A percentile compares a stretch with the other conserved stretches of the same genome.
Conservation (phyloP, 352 stramenopile species). For the Phytophthora pseudosyringae region DNA sequence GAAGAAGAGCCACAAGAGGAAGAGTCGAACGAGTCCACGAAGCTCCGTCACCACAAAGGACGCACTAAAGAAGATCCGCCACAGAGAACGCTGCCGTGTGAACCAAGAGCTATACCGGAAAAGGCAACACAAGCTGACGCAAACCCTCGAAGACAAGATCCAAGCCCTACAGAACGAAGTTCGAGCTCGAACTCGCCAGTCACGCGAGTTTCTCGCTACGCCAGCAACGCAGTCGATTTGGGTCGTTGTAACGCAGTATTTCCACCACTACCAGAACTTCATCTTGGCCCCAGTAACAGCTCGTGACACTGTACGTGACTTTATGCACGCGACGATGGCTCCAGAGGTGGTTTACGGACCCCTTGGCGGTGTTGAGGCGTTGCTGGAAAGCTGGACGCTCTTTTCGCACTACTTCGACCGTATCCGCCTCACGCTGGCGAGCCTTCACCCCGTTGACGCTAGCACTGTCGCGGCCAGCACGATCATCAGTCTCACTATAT, state of each 20-base stretch:
- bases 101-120: constrained; percentile 4
- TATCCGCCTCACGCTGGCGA: constrained; percentile 4
- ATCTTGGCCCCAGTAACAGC: neutral
- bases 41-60: no score
- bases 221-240: constrained; percentile 1
- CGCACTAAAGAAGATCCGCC: neutral
- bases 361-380: neutral
- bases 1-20: no score
- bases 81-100: constrained; percentile 1
- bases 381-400: neutral
- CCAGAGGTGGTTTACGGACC: neutral
- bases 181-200: neutral
- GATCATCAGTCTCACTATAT: constrained; percentile 2
- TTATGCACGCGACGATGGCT: constrained; percentile 2
- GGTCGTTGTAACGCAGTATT: constrained; percentile 6
- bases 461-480: neutral
- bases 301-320: neutral
- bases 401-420: constrained; percentile 1
- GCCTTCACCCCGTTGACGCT: neutral
- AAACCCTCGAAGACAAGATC: neutral
- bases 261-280: constrained; percentile 11
- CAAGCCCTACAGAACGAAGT: neutral
- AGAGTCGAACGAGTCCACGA: no score
- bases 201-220: neutral
- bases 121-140: neutral